phyloP scores from a whole-genome alignment of 441 rosid species.

The Melastoma candidum region DNA sequence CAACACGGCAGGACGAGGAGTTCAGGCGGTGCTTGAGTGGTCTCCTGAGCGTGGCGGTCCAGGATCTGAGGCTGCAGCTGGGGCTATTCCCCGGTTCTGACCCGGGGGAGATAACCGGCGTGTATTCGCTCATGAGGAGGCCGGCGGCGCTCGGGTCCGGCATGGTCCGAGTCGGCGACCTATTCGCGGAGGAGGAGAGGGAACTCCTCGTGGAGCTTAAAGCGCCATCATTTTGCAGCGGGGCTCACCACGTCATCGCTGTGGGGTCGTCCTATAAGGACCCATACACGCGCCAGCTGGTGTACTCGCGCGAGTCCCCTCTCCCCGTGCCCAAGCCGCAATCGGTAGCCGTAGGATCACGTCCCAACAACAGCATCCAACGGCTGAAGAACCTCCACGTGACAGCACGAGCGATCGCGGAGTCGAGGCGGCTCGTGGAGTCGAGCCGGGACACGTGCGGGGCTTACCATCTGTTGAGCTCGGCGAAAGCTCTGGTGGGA shows the following conservation, averaged over 20 bases:
- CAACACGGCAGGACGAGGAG: conserved; percentile 4
- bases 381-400: conserved; percentile 71
- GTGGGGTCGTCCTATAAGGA: conserved; percentile 55
- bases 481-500: conserved; percentile 62
- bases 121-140: conserved; percentile 41
- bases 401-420: conserved; percentile 56
- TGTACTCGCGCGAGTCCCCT: conserved; percentile 33
- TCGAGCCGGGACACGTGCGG: conserved; percentile 36
- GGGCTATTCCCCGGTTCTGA: conserved; percentile 47
- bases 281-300: conserved; percentile 35
- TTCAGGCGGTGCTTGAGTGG: conserved; percentile 8
- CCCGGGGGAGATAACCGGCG: conserved; percentile 51
- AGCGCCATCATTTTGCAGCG: conserved; percentile 28
- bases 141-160: conserved; percentile 38
- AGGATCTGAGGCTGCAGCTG: conserved; percentile 6
- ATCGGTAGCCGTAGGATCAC: conserved; percentile 30
- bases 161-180: conserved; percentile 48
- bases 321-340: conserved; percentile 35
- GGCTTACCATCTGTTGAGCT: conserved; percentile 50
- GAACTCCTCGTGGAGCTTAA: conserved; percentile 61
- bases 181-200: conserved; percentile 60
- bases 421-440: conserved; percentile 60
- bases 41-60: conserved; percentile 10
- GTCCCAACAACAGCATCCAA: conserved; percentile 26
- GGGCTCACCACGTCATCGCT: conserved; percentile 43